phyloP scores from a whole-genome alignment of 495 filamentous ascomycete genomes.

The Podospora pseudopauciseta region DNA sequence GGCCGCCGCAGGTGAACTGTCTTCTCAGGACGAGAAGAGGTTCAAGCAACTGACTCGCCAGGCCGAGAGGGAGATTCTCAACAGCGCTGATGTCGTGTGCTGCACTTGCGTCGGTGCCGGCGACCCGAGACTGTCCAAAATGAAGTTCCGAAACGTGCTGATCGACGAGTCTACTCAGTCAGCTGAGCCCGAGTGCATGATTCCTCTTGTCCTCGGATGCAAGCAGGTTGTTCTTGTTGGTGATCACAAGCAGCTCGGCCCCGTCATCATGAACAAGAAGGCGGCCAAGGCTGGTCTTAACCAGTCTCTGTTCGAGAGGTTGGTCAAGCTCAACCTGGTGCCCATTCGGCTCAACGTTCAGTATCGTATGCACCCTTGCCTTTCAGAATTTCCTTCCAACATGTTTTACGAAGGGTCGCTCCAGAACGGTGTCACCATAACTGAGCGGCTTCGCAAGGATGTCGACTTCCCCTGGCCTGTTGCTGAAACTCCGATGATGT shows the following conservation, averaged over 20 bases:
- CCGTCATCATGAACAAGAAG: slow-evolving; percentile 99
- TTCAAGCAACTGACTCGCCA: slow-evolving; percentile 90
- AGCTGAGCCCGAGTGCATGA: slow-evolving; percentile 99
- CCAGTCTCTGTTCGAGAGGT: slow-evolving; percentile 94
- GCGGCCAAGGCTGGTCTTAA: slow-evolving; percentile 96
- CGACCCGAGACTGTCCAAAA: slow-evolving; percentile 89
- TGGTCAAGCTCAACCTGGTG: slow-evolving; percentile 87
- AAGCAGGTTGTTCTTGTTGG: slow-evolving; percentile 98
- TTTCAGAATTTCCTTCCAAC: slow-evolving; percentile 97
- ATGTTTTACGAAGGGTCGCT: slow-evolving; percentile 99
- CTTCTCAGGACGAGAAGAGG: slow-evolving; percentile 96
- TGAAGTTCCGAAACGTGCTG: slow-evolving; percentile 96
- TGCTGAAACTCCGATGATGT: slow-evolving; percentile 96
- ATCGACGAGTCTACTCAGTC: slow-evolving; percentile 99
- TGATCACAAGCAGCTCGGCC: slow-evolving; percentile 96
- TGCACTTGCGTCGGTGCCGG: slow-evolving; percentile 98
- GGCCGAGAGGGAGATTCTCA: slow-evolving; percentile 93
- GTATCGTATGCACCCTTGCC: slow-evolving; percentile 98
- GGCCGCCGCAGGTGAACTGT: slow-evolving; percentile 83
- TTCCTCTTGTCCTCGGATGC: slow-evolving; percentile 93
- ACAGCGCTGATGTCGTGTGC: slow-evolving; percentile 96
- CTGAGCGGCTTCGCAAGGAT: slow-evolving; percentile 82
- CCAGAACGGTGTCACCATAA: slow-evolving; percentile 93
- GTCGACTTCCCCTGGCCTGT: slow-evolving; percentile 99
- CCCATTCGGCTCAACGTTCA: slow-evolving; percentile 95